Evolutionary conservation across 345 rosid genomes (phyloP).

Genomic region (Turritis glabra): DNA sequence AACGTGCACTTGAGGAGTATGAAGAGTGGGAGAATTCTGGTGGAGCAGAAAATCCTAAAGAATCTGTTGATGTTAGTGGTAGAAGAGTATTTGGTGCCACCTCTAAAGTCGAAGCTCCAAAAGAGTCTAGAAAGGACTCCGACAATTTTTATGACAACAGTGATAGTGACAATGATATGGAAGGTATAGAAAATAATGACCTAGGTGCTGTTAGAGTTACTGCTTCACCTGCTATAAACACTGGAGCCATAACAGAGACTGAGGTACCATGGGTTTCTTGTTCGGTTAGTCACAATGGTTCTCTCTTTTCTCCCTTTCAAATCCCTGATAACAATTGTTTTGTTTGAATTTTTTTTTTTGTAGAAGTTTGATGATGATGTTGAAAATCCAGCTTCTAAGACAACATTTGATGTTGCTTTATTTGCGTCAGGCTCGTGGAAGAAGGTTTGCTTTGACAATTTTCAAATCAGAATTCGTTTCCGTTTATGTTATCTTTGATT

Average conservation of each 20-base stretch:
- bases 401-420: slow-evolving; percentile 78
- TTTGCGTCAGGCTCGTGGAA: slow-evolving; percentile 71
- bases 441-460: slow-evolving; percentile 50
- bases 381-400: slow-evolving; percentile 59
- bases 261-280: slow-evolving; percentile 36
- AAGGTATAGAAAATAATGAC: slow-evolving; percentile 43
- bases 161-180: slow-evolving; percentile 66
- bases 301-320: slow-evolving; percentile 1
- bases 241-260: slow-evolving; percentile 42
- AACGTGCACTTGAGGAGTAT: slow-evolving; percentile 75
- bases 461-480: neutral
- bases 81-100: slow-evolving; percentile 78
- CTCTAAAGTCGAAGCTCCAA: slow-evolving; percentile 46
- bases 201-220: slow-evolving; percentile 35
- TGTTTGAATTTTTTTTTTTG: slow-evolving; percentile 19
- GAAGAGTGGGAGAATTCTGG: slow-evolving; percentile 57
- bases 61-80: slow-evolving; percentile 50
- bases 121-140: slow-evolving; percentile 42
- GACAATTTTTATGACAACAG: slow-evolving; percentile 55
- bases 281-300: slow-evolving; percentile 7
- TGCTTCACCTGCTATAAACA: slow-evolving; percentile 44
- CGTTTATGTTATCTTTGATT: neutral
- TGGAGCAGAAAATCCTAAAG: slow-evolving; percentile 46
- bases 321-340: neutral
- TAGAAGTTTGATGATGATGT: slow-evolving; percentile 56